Evolutionary conservation across 2,329 filamentous ascomycete species (phyloP), one percentile per base, ranked within the genome.

Genomic region (Aspergillus sp.): DNA sequence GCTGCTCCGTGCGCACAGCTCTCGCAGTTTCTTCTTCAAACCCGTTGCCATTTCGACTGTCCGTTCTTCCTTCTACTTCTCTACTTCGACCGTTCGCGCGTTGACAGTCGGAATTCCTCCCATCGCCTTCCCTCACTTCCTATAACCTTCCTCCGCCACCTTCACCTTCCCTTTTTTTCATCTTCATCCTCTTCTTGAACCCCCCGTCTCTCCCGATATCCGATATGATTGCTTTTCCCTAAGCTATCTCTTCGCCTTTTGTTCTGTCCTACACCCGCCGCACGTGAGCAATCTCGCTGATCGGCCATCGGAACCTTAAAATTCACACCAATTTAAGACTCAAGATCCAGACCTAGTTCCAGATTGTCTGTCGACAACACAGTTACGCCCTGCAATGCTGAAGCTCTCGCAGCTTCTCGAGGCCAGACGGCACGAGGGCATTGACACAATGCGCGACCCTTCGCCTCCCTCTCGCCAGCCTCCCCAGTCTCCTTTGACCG

Each of bases 321-420:
- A 30, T 30, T 30, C 26, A 11, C 26, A 30, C 26, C 24, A n/a
- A 47, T 22, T 20, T 45, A 9, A 52, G 39, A 48, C 17, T 32
- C 20, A 43, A 4, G 39, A 49, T 39, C 30, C 24, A n/a, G n/a
- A 41, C 26, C 26, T 30, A 22, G 6, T 7, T 50, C 56, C 45
- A 51, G 36, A 41, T 36, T 24, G 47, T 18, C 34, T 13, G 17
- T 11, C 20, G n/a, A 12, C 13, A 39, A 41, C 24, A 56, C 50
- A 41, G 39, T 34, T 13, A 45, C 22, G 24, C 36, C 41, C 45
- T 60, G 61, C 47, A 44, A 76, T 76, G 74, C 62, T 68, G 39
- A 74, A 70, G 63, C 57, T 72, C 58, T 70, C 68, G 51, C 68
- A 74, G 59, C 62, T 71, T 26, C 64, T 70, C 58, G 74, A 74